Conservation (phyloP, 129 eudicot species). For the Flaveria linearis region DNA sequence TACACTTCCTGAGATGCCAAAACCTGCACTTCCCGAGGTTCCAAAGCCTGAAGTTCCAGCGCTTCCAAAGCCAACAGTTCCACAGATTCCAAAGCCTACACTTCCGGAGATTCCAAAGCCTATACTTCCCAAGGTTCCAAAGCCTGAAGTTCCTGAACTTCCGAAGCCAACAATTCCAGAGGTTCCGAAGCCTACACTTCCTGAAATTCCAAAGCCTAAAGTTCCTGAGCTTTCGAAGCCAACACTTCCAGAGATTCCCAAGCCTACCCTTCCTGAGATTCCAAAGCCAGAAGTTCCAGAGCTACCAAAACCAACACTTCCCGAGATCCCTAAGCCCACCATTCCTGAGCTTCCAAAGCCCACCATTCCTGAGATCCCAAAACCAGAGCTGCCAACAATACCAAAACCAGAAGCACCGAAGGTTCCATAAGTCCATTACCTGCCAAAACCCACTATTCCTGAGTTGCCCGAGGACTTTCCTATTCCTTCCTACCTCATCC, state of each 20-base stretch:
- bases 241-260: constrained; percentile 2
- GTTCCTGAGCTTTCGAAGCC: constrained; percentile 20
- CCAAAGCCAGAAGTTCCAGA: constrained; percentile 24
- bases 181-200: constrained; percentile 4
- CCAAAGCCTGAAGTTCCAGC: constrained; percentile 8
- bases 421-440: not conserved
- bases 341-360: not conserved
- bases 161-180: constrained; percentile 15
- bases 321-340: constrained; percentile 32
- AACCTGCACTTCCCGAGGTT: not conserved
- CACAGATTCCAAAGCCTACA: constrained; percentile 14
- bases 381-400: constrained; percentile 19
- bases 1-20: too few species aligned
- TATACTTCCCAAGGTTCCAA: not conserved
- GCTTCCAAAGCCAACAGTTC: constrained; percentile 16
- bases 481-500: constrained; percentile 36
- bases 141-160: not conserved
- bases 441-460: constrained; percentile 30
- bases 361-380: constrained; percentile 19
- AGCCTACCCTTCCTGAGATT: constrained; percentile 11
- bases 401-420: not conserved
- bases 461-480: constrained; percentile 36
- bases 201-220: constrained; percentile 14
- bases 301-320: constrained; percentile 18
- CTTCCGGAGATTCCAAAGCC: constrained; percentile 26